A percentile compares a stretch with the other conserved stretches of the same genome.
These are phyloP conservation scores for Talaromyces sp. DNA, from an alignment of 2,329 filamentous ascomycete genomes.

Conservation along the genomic window DNA sequence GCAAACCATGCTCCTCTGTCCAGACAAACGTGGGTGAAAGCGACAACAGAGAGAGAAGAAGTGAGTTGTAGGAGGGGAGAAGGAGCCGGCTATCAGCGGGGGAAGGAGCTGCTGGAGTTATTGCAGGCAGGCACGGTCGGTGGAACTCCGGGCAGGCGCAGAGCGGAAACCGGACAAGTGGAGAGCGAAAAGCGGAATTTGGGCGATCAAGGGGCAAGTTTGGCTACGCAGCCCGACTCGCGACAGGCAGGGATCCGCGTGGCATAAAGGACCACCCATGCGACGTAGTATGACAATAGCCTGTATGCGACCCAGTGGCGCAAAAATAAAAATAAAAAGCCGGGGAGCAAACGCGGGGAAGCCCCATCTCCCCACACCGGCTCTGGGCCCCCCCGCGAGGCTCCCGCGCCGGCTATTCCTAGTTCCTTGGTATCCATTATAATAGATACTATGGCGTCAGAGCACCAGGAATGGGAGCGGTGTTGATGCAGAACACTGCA, in stretches of 20 bases:
- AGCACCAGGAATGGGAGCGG: no score
- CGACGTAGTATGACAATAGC: background rate
- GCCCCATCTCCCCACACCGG: background rate
- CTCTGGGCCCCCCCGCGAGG: background rate
- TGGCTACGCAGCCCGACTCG: no score
- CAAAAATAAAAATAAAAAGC: no score
- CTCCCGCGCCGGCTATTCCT: background rate
- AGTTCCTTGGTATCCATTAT: background rate
- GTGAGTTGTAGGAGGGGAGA: background rate
- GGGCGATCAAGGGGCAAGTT: background rate
- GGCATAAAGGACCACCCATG: background rate
- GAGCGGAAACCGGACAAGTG: background rate
- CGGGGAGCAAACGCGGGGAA: background rate
- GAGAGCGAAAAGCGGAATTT: slow-evolving; percentile 1
- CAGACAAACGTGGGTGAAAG: background rate
- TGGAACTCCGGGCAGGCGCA: background rate
- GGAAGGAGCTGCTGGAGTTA: background rate
- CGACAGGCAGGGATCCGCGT: background rate
- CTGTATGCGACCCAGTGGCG: background rate
- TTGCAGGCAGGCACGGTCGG: background rate
- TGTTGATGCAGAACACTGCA: background rate
- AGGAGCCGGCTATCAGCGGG: background rate
- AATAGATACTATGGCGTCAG: no score
- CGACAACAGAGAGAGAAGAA: background rate
- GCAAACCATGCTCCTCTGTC: background rate